phyloP scores from a whole-genome alignment of 164 flowering plant genomes.

The Vitis rupestris region DNA sequence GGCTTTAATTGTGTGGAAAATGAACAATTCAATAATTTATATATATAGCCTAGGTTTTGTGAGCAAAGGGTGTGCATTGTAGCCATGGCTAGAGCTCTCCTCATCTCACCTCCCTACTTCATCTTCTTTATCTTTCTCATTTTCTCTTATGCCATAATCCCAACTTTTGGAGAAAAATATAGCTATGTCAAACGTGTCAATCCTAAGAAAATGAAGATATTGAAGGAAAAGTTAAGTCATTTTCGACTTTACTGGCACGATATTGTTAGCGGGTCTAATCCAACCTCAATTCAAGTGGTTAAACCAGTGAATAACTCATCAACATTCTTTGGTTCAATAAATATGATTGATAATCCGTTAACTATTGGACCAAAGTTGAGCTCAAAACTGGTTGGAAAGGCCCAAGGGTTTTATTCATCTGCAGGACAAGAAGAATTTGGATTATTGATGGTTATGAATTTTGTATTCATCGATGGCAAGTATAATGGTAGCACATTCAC shows the following conservation, averaged over 20 bases:
- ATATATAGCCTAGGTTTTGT: too few species aligned
- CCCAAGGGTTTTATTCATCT: slow-evolving; percentile 36
- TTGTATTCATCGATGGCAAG: slow-evolving; percentile 29
- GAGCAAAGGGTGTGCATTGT: too few species aligned
- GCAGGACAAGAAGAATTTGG: slow-evolving; percentile 22
- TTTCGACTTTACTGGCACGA: slow-evolving; percentile 20
- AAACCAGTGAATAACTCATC: too few species aligned
- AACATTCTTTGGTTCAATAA: slow-evolving; percentile 15
- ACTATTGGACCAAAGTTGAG: slow-evolving; percentile 25
- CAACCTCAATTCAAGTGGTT: too few species aligned
- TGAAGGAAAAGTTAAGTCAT: slow-evolving; percentile 14
- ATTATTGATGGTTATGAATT: slow-evolving; percentile 37
- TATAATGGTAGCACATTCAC: slow-evolving; percentile 36
- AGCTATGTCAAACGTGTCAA: neutral
- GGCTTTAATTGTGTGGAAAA: too few species aligned
- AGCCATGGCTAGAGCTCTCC: too few species aligned
- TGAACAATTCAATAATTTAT: too few species aligned
- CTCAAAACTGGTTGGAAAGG: slow-evolving; percentile 29
- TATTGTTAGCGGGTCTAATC: neutral
- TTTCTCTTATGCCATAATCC: too few species aligned
- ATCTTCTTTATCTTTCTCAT: too few species aligned
- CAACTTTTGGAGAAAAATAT: too few species aligned
- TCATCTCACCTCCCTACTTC: neutral
- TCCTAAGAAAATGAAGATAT: neutral
- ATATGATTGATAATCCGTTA: slow-evolving; percentile 34